Conservation (phyloP, 257 asterid species). For the Anisodus acutangulus region DNA sequence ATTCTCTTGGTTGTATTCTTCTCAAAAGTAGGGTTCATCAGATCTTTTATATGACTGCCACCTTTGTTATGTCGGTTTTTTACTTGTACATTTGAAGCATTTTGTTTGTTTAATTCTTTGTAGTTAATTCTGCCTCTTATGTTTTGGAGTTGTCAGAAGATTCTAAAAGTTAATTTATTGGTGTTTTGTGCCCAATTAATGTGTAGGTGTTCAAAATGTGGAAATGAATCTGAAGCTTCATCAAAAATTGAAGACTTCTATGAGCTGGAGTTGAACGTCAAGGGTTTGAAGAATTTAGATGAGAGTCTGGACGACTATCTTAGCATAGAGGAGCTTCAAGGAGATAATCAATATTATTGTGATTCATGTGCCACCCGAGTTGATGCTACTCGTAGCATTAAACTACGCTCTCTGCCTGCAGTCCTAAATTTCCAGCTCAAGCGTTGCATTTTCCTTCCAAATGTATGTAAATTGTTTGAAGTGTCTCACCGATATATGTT, state of each 20-base stretch:
- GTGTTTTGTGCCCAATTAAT: constrained; percentile 25
- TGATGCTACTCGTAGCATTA: constrained; percentile 94
- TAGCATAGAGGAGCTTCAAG: constrained; percentile 87
- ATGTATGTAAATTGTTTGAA: constrained; percentile 53
- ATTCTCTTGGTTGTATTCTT: constrained; percentile 7
- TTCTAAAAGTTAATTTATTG: constrained; percentile 11
- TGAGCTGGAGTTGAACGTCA: constrained; percentile 92
- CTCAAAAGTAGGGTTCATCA: neutral
- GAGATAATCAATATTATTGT: constrained; percentile 93
- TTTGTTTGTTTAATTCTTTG: neutral
- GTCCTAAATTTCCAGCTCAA: constrained; percentile 96
- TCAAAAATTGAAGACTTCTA: constrained; percentile 92
- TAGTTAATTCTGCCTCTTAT: neutral
- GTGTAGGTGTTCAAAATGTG: constrained; percentile 89
- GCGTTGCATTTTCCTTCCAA: constrained; percentile 97
- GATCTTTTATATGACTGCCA: neutral
- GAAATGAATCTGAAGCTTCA: constrained; percentile 93
- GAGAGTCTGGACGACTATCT: constrained; percentile 93
- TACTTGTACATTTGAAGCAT: constrained; percentile 12
- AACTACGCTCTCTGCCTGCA: constrained; percentile 87
- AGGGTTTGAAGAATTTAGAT: constrained; percentile 86
- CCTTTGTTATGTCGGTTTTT: constrained; percentile 21
- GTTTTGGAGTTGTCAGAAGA: constrained; percentile 3
- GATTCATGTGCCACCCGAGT: constrained; percentile 83
- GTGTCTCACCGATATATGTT: constrained; percentile 31